A percentile compares a stretch with the other conserved stretches of the same genome.
These are phyloP conservation scores for Aspergillus calidoustus DNA, from an alignment of 2,329 filamentous ascomycete genomes.

Conservation along the genomic window DNA sequence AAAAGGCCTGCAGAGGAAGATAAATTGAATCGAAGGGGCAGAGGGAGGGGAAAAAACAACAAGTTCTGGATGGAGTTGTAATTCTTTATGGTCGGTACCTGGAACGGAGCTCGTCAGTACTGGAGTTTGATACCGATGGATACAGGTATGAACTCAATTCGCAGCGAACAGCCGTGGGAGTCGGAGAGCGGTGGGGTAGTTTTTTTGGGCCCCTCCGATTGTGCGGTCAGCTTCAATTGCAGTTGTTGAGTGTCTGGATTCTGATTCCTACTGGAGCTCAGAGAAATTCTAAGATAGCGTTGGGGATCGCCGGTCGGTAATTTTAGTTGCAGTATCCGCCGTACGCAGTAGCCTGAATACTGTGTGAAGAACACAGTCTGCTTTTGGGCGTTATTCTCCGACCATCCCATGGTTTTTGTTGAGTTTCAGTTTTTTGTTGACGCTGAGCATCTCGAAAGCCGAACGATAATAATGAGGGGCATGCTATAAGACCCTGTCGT, in stretches of 20 bases:
- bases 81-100: conserved; percentile 4
- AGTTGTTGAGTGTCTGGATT: conserved; percentile 16
- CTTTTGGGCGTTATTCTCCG: neutral
- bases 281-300: conserved; percentile 16
- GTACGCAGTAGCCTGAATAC: conserved; percentile 34
- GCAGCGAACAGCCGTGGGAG: conserved; percentile 16
- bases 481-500: neutral
- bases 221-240: conserved; percentile 11
- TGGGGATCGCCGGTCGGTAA: conserved; percentile 26
- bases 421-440: conserved; percentile 18
- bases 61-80: conserved; percentile 5
- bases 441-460: neutral
- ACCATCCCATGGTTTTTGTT: conserved; percentile 19
- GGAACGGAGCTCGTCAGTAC: conserved; percentile 9
- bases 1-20: conserved; percentile 12
- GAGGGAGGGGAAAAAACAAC: conserved; percentile 16
- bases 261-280: conserved; percentile 22
- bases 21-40: conserved; percentile 16
- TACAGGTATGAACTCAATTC: conserved; percentile 18
- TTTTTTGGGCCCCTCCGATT: conserved; percentile 14
- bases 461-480: neutral
- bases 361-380: conserved; percentile 14
- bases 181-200: conserved; percentile 6
- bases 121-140: conserved; percentile 10
- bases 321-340: conserved; percentile 30